phyloP scores from a whole-genome alignment of 2,329 filamentous ascomycete genomes.

The Aulographum hederae region DNA sequence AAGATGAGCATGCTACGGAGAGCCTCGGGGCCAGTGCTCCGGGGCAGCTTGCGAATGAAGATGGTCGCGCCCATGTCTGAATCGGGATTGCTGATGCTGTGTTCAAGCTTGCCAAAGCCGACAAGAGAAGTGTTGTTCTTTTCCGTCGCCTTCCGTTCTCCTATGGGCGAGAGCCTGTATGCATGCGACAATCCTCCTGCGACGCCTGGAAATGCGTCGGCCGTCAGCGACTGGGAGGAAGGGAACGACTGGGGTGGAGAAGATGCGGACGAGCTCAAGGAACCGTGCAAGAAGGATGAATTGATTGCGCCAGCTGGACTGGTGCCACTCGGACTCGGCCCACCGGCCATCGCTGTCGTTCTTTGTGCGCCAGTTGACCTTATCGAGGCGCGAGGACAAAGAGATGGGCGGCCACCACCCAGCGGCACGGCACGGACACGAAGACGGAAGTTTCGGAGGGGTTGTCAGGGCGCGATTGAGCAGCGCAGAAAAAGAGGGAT shows the following conservation, averaged over 20 bases:
- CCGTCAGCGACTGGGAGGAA: conserved; percentile 17
- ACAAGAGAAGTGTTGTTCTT: conserved; percentile 16
- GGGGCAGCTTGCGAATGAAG: conserved; percentile 40
- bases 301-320: conserved; percentile 21
- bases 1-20: conserved; percentile 47
- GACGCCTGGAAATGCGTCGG: conserved; percentile 19
- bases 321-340: conserved; percentile 21
- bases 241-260: conserved; percentile 18
- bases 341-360: conserved; percentile 4
- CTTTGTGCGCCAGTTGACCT: not conserved
- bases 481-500: not conserved
- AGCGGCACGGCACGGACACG: not conserved
- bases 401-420: not conserved
- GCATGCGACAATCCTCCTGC: conserved; percentile 12
- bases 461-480: not conserved
- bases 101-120: conserved; percentile 16
- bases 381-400: not conserved
- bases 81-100: conserved; percentile 7
- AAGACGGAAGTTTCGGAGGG: not conserved
- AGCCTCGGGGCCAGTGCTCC: conserved; percentile 37
- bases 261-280: conserved; percentile 21
- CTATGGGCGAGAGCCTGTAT: conserved; percentile 21
- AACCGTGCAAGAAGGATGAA: conserved; percentile 19
- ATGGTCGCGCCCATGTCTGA: conserved; percentile 17
- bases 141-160: conserved; percentile 20